Evolutionary conservation across 2,329 filamentous ascomycete genomes (phyloP).

Genomic region (Ceratocystis alfenasii): DNA sequence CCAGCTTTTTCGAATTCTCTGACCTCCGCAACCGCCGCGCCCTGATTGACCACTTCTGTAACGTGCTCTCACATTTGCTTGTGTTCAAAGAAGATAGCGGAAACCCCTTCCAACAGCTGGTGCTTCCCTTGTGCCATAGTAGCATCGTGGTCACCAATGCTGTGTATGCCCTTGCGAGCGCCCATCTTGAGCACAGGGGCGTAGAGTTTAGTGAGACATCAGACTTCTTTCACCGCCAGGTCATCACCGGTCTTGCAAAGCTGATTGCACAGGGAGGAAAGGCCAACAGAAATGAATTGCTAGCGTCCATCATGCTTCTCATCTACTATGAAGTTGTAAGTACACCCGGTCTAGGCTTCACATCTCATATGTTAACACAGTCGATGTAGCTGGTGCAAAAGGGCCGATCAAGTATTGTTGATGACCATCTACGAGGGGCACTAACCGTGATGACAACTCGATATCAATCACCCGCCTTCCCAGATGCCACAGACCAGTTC

Average conservation of each 20-base stretch:
- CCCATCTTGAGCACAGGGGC: conserved; percentile 62
- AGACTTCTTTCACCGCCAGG: conserved; percentile 47
- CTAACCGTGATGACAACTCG: conserved; percentile 44
- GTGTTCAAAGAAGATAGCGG: conserved; percentile 51
- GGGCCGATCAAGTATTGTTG: conserved; percentile 47
- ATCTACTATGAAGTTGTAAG: conserved; percentile 54
- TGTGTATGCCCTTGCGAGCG: conserved; percentile 71
- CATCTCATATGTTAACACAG: not conserved
- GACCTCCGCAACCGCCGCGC: conserved; percentile 41
- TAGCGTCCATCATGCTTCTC: conserved; percentile 49
- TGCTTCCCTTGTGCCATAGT: conserved; percentile 45
- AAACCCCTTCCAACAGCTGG: conserved; percentile 51
- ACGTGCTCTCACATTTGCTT: conserved; percentile 51
- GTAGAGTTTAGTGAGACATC: conserved; percentile 43
- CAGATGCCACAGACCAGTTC: conserved; percentile 44
- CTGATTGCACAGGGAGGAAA: conserved; percentile 43
- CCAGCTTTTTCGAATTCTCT: conserved; percentile 47
- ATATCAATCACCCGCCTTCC: conserved; percentile 24
- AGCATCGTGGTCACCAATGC: conserved; percentile 61
- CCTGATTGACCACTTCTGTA: conserved; percentile 51
- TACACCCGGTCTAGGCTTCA: not conserved
- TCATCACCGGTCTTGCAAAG: conserved; percentile 45
- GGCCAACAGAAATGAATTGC: conserved; percentile 43
- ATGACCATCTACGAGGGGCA: conserved; percentile 49
- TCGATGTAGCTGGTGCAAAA: conserved; percentile 46